phyloP scores from a whole-genome alignment of 2,329 filamentous ascomycete species.

The Cordyceps farinosa region DNA sequence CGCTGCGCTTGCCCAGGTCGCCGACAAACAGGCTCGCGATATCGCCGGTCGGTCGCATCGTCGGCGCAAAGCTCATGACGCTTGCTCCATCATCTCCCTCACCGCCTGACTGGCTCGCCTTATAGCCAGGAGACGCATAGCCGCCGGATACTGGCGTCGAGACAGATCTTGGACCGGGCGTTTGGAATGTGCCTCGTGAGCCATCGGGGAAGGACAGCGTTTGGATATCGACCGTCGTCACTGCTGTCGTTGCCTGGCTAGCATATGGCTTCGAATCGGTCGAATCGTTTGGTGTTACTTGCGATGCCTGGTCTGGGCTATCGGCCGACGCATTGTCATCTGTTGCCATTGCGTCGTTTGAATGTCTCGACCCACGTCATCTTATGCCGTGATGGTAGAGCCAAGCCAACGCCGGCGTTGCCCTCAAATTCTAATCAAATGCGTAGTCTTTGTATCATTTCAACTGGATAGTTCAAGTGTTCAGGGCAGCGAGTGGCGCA shows the following conservation, averaged over 20 bases:
- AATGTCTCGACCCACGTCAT: conserved; percentile 10
- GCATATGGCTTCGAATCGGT: conserved; percentile 41
- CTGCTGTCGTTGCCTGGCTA: conserved; percentile 75
- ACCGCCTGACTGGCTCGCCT: conserved; percentile 33
- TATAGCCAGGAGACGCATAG: conserved; percentile 36
- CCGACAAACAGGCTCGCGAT: conserved; percentile 78
- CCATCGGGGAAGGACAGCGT: conserved; percentile 71
- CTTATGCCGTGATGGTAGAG: conserved; percentile 24
- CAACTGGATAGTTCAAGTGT: neutral
- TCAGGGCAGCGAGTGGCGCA: neutral
- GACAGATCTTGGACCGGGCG: conserved; percentile 32
- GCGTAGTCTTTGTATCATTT: neutral
- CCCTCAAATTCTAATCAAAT: conserved; percentile 19
- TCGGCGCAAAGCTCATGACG: conserved; percentile 63
- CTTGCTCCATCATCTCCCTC: conserved; percentile 63
- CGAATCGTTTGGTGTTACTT: conserved; percentile 37
- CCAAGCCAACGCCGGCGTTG: conserved; percentile 19
- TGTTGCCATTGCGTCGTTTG: conserved; percentile 17
- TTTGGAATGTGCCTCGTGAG: conserved; percentile 60
- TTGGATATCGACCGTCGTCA: conserved; percentile 78
- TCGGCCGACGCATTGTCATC: conserved; percentile 34
- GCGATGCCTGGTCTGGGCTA: conserved; percentile 51
- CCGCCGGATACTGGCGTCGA: conserved; percentile 40
- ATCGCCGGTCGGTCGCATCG: conserved; percentile 62
- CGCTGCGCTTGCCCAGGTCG: conserved; percentile 61